Percentiles rank a stretch among this genome's conserved stretches.
phyloP scores from a whole-genome alignment of 2,329 filamentous ascomycete species.

The Fusarium paranaense region DNA sequence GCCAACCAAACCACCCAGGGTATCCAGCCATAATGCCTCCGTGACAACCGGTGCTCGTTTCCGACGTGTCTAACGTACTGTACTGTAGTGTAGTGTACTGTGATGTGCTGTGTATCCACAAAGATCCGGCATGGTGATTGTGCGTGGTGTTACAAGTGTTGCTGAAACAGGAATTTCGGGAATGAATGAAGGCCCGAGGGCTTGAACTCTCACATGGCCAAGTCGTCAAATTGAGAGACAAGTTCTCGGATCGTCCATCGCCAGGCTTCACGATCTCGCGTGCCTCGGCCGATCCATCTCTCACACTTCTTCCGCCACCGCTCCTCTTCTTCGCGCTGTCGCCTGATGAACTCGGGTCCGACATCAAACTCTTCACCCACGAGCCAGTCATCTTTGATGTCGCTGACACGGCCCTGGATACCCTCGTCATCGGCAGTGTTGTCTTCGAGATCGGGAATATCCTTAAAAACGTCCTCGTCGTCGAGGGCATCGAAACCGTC shows the following conservation, averaged over 20 bases:
- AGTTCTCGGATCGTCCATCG: conserved; percentile 81
- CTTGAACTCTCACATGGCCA: conserved; percentile 46
- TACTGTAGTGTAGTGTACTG: conserved; percentile 17
- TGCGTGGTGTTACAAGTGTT: conserved; percentile 42
- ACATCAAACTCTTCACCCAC: conserved; percentile 98
- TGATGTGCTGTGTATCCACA: conserved; percentile 37
- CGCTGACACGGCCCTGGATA: conserved; percentile 65
- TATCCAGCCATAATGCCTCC: conserved; percentile 41
- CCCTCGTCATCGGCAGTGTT: conserved; percentile 62
- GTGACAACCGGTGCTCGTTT: conserved; percentile 23
- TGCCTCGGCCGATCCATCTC: conserved; percentile 78
- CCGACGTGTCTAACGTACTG: conserved; percentile 26
- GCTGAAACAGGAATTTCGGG: conserved; percentile 31
- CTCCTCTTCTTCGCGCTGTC: conserved; percentile 92
- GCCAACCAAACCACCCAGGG: conserved; percentile 21
- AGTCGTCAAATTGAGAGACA: conserved; percentile 57
- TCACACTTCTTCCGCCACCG: conserved; percentile 90
- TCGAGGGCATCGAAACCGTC: conserved; percentile 78
- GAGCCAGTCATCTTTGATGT: conserved; percentile 80
- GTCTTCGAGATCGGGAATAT: conserved; percentile 92
- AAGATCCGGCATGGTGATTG: conserved; percentile 29
- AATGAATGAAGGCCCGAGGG: conserved; percentile 27
- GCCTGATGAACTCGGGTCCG: conserved; percentile 89
- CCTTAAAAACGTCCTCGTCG: conserved; percentile 93
- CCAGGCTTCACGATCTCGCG: conserved; percentile 72